phyloP scores from a whole-genome alignment of 73 alveolate species.

The Paramecium tetraurelia region DNA sequence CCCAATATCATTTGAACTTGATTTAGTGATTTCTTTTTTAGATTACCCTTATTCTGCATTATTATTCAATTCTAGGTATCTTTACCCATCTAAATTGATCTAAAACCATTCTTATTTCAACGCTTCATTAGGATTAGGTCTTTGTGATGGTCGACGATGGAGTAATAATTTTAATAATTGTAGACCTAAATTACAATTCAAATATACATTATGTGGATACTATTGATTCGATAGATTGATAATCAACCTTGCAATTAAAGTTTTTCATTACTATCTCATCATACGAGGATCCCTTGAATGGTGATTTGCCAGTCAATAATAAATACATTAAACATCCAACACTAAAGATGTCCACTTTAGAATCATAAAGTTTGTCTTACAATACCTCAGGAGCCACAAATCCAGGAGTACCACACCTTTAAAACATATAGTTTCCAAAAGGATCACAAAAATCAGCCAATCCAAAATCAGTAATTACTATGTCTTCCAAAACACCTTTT shows the following conservation, averaged over 20 bases:
- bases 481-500: neutral
- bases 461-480: slow-evolving; percentile 66
- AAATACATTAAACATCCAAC: slow-evolving; percentile 72
- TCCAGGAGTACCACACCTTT: slow-evolving; percentile 79
- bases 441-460: slow-evolving; percentile 72
- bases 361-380: slow-evolving; percentile 53
- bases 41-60: neutral
- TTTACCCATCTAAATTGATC: neutral
- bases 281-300: slow-evolving; percentile 58
- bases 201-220: neutral
- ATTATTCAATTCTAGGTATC: neutral
- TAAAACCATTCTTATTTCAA: slow-evolving; percentile 58
- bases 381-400: slow-evolving; percentile 78
- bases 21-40: neutral
- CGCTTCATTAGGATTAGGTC: slow-evolving; percentile 61
- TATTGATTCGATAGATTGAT: neutral
- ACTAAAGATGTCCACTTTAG: slow-evolving; percentile 68
- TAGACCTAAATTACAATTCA: neutral
- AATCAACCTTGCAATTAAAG: slow-evolving; percentile 55
- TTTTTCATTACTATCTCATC: slow-evolving; percentile 54
- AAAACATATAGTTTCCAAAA: slow-evolving; percentile 52
- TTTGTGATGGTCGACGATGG: neutral
- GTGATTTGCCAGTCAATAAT: slow-evolving; percentile 66
- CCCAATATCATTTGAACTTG: neutral
- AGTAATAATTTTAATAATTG: slow-evolving; percentile 10